Conservation (phyloP, 129 eudicot genomes). For the Scalesia atractyloides region DNA sequence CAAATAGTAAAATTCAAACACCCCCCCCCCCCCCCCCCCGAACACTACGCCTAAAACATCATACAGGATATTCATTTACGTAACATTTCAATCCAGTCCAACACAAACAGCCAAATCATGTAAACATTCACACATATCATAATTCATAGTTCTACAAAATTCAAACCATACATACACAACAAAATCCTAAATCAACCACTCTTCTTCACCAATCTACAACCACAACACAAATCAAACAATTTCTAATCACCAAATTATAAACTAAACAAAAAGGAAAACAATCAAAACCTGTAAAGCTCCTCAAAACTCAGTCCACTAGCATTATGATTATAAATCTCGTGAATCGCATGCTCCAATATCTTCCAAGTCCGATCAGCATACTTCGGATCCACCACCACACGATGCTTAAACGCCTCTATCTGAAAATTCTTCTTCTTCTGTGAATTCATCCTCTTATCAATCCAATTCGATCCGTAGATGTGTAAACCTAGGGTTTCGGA, state of each 20-base stretch:
- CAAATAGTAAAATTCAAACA: constrained; percentile 2
- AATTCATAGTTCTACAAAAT: not conserved
- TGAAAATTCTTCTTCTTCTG: constrained; percentile 61
- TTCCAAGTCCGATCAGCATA: constrained; percentile 67
- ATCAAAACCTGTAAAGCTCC: constrained; percentile 60
- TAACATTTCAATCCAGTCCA: constrained; percentile 1
- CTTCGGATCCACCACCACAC: constrained; percentile 64
- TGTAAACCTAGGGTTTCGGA: no score
- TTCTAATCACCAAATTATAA: not conserved
- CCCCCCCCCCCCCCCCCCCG: not conserved
- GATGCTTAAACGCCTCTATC: constrained; percentile 61
- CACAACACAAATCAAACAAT: not conserved
- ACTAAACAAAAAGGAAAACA: not conserved
- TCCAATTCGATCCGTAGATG: constrained; percentile 8
- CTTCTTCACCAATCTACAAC: constrained; percentile 2
- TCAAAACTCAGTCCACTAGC: constrained; percentile 57
- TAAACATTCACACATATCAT: not conserved
- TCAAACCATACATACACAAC: not conserved
- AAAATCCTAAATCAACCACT: constrained; percentile 11
- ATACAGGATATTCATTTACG: no score
- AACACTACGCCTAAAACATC: not conserved
- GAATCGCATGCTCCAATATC: constrained; percentile 64
- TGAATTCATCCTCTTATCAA: constrained; percentile 43
- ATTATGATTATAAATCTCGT: constrained; percentile 64
- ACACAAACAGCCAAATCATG: constrained; percentile 10